Percentiles rank a stretch among this genome's conserved stretches.
phyloP scores from a whole-genome alignment of 768 basidiomycete genomes.

The Flagelloscypha sp. region DNA sequence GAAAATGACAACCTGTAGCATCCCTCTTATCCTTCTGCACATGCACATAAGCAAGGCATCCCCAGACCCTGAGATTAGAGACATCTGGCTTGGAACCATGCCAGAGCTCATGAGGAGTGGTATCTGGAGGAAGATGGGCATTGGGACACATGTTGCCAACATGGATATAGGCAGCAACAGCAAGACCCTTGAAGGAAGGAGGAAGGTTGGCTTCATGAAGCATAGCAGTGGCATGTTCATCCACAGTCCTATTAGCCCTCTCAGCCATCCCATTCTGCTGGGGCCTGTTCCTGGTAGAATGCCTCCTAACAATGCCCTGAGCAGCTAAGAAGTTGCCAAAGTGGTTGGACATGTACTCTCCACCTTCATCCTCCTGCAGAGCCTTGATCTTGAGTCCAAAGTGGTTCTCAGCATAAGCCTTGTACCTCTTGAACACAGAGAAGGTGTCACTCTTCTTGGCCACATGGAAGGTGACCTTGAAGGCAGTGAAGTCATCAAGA shows the following conservation, averaged over 20 bases:
- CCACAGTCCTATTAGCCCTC: slow-evolving; percentile 18
- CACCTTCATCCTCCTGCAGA: slow-evolving; percentile 19
- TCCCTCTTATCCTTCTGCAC: slow-evolving; percentile 16
- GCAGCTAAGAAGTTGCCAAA: slow-evolving; percentile 17
- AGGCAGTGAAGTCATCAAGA: too few relatives aligned
- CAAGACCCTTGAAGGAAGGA: slow-evolving; percentile 15
- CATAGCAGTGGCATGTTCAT: slow-evolving; percentile 19
- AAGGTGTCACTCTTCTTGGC: too few relatives aligned
- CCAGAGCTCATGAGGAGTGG: slow-evolving; percentile 6
- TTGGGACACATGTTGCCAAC: slow-evolving; percentile 3
- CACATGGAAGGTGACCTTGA: too few relatives aligned
- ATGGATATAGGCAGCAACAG: slow-evolving; percentile 8
- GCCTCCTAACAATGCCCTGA: slow-evolving; percentile 21
- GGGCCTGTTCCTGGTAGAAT: slow-evolving; percentile 26
- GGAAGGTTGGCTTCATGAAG: slow-evolving; percentile 12
- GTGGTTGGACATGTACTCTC: slow-evolving; percentile 20
- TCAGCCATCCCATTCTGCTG: slow-evolving; percentile 23
- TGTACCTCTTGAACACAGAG: too few relatives aligned
- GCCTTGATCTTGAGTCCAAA: too few relatives aligned
- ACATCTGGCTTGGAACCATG: slow-evolving; percentile 13
- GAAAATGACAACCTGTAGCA: slow-evolving; percentile 11
- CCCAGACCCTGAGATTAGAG: slow-evolving; percentile 15
- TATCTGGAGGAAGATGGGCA: not conserved
- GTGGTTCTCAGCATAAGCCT: too few relatives aligned
- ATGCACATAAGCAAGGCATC: slow-evolving; percentile 19